Evolutionary conservation across 2,329 filamentous ascomycete species (phyloP).

Genomic region (Colletotrichum sp.): DNA sequence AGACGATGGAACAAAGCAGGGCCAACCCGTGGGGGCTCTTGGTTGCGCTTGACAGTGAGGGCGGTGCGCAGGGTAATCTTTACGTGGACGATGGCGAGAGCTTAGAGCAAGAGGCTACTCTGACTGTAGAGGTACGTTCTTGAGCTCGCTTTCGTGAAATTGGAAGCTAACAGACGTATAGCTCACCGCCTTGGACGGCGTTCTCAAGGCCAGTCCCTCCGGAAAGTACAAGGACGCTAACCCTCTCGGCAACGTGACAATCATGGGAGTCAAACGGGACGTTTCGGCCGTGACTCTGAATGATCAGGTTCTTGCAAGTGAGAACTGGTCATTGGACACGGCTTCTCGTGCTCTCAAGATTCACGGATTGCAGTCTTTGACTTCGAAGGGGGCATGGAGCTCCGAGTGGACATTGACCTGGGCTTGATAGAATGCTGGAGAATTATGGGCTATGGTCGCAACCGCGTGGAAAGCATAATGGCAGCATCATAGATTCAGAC

Average conservation of each 20-base stretch:
- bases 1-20: conserved; percentile 72
- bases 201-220: conserved; percentile 50
- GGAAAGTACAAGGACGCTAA: conserved; percentile 64
- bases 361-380: background rate
- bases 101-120: conserved; percentile 48
- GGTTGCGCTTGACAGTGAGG: conserved; percentile 60
- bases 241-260: conserved; percentile 64
- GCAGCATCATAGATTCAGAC: background rate
- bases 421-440: background rate
- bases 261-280: conserved; percentile 58
- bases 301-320: conserved; percentile 43
- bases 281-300: conserved; percentile 57
- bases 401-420: background rate
- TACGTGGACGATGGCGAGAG: conserved; percentile 81
- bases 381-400: conserved; percentile 1
- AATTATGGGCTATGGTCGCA: fast-evolving
- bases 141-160: background rate
- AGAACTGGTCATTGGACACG: conserved; percentile 5
- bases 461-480: fast-evolving
- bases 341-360: background rate
- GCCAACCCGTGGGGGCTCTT: conserved; percentile 71
- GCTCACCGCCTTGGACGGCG: conserved; percentile 47
- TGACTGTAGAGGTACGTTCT: conserved; percentile 53
- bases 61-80: conserved; percentile 63
- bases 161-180: conserved; percentile 18